Evolutionary conservation across 2,329 filamentous ascomycete genomes (phyloP).

Genomic region (Stagonosporopsis rhizophila): DNA sequence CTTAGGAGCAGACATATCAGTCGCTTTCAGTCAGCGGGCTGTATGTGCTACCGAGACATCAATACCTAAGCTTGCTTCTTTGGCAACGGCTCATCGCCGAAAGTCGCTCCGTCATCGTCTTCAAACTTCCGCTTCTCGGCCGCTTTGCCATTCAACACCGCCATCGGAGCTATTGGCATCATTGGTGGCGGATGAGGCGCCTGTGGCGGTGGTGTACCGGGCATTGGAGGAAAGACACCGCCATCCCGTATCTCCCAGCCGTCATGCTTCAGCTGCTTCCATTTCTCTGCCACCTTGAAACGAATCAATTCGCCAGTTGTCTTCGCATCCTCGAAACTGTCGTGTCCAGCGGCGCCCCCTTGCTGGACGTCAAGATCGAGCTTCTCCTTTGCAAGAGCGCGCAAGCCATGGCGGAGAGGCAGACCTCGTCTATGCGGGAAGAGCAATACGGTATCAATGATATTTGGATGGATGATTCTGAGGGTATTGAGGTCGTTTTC

Average conservation of each 20-base stretch:
- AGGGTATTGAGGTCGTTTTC: slow-evolving; percentile 93
- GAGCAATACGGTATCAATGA: slow-evolving; percentile 85
- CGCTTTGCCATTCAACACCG: slow-evolving; percentile 13
- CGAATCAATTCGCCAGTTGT: slow-evolving; percentile 87
- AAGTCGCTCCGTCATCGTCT: not conserved
- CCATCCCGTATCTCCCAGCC: slow-evolving; percentile 66
- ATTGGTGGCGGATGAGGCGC: slow-evolving; percentile 24
- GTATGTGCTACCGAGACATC: no score
- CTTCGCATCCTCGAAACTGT: slow-evolving; percentile 89
- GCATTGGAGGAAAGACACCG: slow-evolving; percentile 41
- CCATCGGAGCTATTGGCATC: slow-evolving; percentile 22
- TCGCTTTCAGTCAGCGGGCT: not conserved
- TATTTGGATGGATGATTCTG: slow-evolving; percentile 81
- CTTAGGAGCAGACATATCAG: not conserved
- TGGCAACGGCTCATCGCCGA: slow-evolving; percentile 6
- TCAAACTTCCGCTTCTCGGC: slow-evolving; percentile 38
- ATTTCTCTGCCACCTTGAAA: slow-evolving; percentile 72
- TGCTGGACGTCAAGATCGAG: slow-evolving; percentile 82
- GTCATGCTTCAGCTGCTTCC: slow-evolving; percentile 68
- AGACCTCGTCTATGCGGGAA: slow-evolving; percentile 81
- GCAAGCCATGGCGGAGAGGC: slow-evolving; percentile 80
- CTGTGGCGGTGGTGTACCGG: slow-evolving; percentile 25
- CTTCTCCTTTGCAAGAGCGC: slow-evolving; percentile 71
- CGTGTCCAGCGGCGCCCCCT: slow-evolving; percentile 74
- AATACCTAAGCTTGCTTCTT: slow-evolving; percentile 14